A percentile compares a stretch with the other conserved stretches of the same genome.
Evolutionary conservation across 352 stramenopile genomes (phyloP).

Genomic region (Globisporangium acanthophoron): DNA sequence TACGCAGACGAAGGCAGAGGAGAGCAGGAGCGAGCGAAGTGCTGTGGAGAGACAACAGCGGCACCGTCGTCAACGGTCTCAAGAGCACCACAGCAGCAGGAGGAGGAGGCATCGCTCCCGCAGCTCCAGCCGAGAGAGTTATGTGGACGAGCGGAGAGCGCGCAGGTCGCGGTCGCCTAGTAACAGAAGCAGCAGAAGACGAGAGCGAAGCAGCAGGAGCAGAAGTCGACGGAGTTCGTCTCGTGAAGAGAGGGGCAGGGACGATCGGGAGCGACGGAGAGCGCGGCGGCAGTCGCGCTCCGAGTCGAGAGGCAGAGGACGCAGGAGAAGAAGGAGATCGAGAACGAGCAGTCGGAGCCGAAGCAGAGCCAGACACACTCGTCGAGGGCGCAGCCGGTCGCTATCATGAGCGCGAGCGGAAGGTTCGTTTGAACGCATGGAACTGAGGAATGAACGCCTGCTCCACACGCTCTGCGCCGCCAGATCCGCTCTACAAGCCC

Average conservation of each 20-base stretch:
- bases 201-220: constrained; percentile 4
- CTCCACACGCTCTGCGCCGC: neutral
- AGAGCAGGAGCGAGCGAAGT: neutral
- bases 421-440: too few relatives aligned
- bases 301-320: neutral
- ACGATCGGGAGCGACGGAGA: neutral
- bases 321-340: constrained; percentile 3
- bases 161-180: neutral
- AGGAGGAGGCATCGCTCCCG: neutral
- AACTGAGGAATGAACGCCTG: neutral
- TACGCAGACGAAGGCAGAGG: neutral
- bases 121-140: too few relatives aligned
- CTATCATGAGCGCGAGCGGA: neutral
- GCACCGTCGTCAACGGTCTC: neutral
- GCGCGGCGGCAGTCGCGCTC: neutral
- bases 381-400: neutral
- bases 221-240: neutral
- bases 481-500: neutral
- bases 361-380: neutral
- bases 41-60: neutral
- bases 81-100: neutral
- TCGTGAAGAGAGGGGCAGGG: neutral
- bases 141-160: constrained; percentile 3
- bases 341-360: constrained; percentile 4
- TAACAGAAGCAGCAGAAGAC: constrained; percentile 8